These are phyloP conservation scores for Linaria vulgaris DNA, from an alignment of 257 asterid genomes.

Conservation along the genomic window DNA sequence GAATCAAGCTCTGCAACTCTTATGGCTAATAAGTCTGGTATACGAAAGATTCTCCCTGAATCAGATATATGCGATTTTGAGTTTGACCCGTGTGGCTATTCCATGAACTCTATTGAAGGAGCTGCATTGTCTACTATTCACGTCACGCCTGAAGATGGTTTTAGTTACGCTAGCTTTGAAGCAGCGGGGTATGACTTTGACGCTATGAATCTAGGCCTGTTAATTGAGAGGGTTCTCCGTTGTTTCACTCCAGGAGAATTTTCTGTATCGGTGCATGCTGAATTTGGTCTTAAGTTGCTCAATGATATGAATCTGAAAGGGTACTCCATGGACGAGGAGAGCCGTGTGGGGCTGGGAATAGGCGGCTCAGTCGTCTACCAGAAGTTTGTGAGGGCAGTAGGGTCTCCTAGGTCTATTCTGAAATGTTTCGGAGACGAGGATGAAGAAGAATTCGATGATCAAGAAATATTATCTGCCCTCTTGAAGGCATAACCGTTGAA, in stretches of 20 bases:
- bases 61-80: conserved; percentile 40
- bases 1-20: conserved; percentile 29
- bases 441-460: conserved; percentile 39
- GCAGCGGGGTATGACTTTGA: conserved; percentile 38
- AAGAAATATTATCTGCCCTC: no score
- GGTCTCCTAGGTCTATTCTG: conserved; percentile 76
- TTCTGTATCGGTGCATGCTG: conserved; percentile 34
- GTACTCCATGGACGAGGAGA: conserved; percentile 40
- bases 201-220: background rate
- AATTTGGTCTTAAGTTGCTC: conserved; percentile 33
- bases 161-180: conserved; percentile 48
- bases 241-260: conserved; percentile 36
- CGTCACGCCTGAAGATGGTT: conserved; percentile 44
- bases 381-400: conserved; percentile 50
- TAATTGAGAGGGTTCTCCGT: conserved; percentile 31
- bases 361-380: conserved; percentile 67
- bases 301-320: conserved; percentile 48
- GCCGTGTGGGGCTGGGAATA: conserved; percentile 55
- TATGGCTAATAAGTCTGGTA: conserved; percentile 35
- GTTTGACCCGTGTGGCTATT: conserved; percentile 45
- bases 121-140: conserved; percentile 37
- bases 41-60: conserved; percentile 36
- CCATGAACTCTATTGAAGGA: conserved; percentile 44
- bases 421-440: conserved; percentile 58
- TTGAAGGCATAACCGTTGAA: conserved; percentile 9